Evolutionary conservation across 495 filamentous ascomycete genomes (phyloP), one percentile per base, ranked within the genome.

Genomic region (Cercophora sp.): DNA sequence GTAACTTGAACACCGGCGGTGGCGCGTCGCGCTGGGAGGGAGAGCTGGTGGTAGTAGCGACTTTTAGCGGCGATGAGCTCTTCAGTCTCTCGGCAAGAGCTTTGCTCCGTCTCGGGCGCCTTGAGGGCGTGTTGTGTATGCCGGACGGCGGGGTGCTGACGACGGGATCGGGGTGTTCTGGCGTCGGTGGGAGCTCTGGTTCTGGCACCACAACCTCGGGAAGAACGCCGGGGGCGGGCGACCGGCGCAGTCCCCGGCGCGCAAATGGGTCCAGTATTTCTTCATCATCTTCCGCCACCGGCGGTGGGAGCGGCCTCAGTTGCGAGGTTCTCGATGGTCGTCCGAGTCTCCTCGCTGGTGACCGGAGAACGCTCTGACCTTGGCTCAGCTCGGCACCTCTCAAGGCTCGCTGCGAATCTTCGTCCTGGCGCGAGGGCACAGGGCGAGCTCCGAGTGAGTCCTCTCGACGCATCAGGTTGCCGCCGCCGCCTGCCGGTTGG

Each of bases 101-200:
- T 37, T 54, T 67, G 46, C 65, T 70, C 31, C 68, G 64, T 58
- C 66, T 69, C 18, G 70, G 61, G 19, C 70, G 68, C 59, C 66
- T 68, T 37, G 76, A 72, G 16, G 78, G 76, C 2, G 74, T 78
- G 44, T 76, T 74, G 57, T 80, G 76, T 36, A 82, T 80, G 4
- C 79, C 79, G 9, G 61, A 57, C 1, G 78, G 76, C 18, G 78
- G 78, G 1, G 73, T 77, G 51, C 70, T 76, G 23, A 77, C 64
- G 3, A 74, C 64, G 4, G 78, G 76, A 56, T 81, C 77, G 11
- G 66, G 79, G 50, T 85, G 77, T 25, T 80, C 82, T 16, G 85
- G 85, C 3, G 85, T 89, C 8, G 84, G 84, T 8, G 86, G 86
- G 19, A 90, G 71, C 29, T 86, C 84, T 8, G 84, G 85, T 56